A percentile compares a stretch with the other conserved stretches of the same genome.
Evolutionary conservation across 495 filamentous ascomycete genomes (phyloP).

Genomic region (Clavariopsis aquatica): DNA sequence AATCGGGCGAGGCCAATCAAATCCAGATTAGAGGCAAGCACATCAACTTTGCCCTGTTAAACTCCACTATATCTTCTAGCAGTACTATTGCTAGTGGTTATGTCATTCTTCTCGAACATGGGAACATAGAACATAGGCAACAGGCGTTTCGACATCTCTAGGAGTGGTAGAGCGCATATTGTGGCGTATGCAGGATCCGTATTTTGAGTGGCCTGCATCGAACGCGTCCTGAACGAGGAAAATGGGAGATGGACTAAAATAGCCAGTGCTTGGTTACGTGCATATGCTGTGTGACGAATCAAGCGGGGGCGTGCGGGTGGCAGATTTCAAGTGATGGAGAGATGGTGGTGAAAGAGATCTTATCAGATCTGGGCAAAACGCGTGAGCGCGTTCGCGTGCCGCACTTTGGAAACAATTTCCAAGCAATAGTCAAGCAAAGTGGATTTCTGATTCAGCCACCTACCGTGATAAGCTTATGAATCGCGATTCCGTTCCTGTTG

Average conservation of each 20-base stretch:
- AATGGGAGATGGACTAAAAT: background rate
- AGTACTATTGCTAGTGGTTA: too few relatives aligned
- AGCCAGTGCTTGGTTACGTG: constrained; percentile 1
- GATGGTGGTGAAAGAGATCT: background rate
- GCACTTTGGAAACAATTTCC: constrained; percentile 14
- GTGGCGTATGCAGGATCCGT: background rate
- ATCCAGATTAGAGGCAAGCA: too few relatives aligned
- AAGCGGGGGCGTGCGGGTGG: background rate
- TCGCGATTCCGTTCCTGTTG: constrained; percentile 2
- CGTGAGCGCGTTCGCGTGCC: background rate
- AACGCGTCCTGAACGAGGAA: background rate
- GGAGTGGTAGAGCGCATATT: background rate
- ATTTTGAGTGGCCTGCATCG: background rate
- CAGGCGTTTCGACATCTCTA: background rate
- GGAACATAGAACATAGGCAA: background rate
- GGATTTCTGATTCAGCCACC: constrained; percentile 15
- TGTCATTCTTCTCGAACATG: too few relatives aligned
- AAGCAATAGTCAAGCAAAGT: constrained; percentile 18
- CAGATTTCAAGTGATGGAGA: background rate
- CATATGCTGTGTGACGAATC: constrained; percentile 23
- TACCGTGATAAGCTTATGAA: background rate
- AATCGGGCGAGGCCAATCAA: too few relatives aligned
- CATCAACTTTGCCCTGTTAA: too few relatives aligned
- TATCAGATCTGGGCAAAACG: constrained; percentile 18
- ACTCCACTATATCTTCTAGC: too few relatives aligned